phyloP scores from a whole-genome alignment of 2,329 filamentous ascomycete species.

The Pseudopithomyces chartarum region DNA sequence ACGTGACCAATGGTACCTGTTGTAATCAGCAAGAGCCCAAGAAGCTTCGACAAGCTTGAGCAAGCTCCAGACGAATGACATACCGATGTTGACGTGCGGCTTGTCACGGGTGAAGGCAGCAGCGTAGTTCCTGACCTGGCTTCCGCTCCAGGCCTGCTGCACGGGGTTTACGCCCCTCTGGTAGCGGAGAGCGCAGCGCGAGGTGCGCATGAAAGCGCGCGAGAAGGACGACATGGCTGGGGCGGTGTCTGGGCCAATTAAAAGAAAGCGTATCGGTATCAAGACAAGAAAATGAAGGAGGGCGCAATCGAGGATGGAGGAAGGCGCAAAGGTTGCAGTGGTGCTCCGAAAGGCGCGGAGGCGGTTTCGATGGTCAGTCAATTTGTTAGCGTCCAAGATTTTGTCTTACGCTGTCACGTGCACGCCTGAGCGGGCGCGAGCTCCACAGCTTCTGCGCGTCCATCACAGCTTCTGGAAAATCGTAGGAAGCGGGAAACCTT shows the following conservation, averaged over 20 bases:
- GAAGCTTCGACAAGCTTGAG: neutral
- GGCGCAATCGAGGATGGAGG: slow-evolving; percentile 32
- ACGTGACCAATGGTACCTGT: slow-evolving; percentile 96
- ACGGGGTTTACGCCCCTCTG: slow-evolving; percentile 74
- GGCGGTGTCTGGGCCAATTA: slow-evolving; percentile 45
- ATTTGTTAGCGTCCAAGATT: slow-evolving; percentile 39
- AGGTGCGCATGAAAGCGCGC: slow-evolving; percentile 82
- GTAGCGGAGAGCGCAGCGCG: slow-evolving; percentile 73
- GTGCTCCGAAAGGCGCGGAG: slow-evolving; percentile 19
- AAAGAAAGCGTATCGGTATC: slow-evolving; percentile 24
- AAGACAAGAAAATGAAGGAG: slow-evolving; percentile 31
- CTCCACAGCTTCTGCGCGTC: slow-evolving; percentile 19
- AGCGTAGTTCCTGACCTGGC: slow-evolving; percentile 67
- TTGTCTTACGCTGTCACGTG: slow-evolving; percentile 22
- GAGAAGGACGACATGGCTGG: slow-evolving; percentile 75
- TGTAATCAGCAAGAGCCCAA: slow-evolving; percentile 15
- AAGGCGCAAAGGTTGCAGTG: slow-evolving; percentile 3
- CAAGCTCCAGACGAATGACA: slow-evolving; percentile 23
- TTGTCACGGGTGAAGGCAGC: slow-evolving; percentile 82
- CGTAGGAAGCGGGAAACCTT: slow-evolving; percentile 19
- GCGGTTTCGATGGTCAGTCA: slow-evolving; percentile 22
- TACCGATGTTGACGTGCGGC: slow-evolving; percentile 98
- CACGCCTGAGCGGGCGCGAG: slow-evolving; percentile 12
- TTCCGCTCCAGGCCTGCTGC: slow-evolving; percentile 69
- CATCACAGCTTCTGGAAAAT: slow-evolving; percentile 5